These are phyloP conservation scores for Fusarium transvaalense DNA, from an alignment of 2,329 filamentous ascomycete species.

Conservation along the genomic window DNA sequence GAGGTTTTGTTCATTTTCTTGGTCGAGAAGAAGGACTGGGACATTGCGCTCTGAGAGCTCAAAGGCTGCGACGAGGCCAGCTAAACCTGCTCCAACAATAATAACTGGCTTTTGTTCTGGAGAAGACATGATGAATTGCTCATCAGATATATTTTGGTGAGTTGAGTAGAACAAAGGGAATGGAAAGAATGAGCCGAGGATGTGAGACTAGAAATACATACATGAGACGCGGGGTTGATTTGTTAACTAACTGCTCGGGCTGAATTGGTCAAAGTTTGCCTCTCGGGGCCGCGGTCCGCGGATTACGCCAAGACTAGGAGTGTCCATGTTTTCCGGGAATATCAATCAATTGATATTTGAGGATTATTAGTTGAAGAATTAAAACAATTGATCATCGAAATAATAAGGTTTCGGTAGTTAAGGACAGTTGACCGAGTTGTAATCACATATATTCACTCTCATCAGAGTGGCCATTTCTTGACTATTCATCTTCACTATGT, in stretches of 20 bases:
- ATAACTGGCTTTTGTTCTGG: constrained; percentile 58
- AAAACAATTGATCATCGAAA: background rate
- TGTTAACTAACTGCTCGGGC: background rate
- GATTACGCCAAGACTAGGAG: constrained; percentile 31
- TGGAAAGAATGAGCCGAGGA: constrained; percentile 11
- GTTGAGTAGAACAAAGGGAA: background rate
- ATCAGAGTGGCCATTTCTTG: background rate
- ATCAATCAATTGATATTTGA: background rate
- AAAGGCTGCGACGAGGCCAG: constrained; percentile 70
- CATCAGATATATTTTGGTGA: background rate
- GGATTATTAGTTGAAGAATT: background rate
- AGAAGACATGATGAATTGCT: constrained; percentile 20
- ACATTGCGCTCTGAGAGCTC: constrained; percentile 66
- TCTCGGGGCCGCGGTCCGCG: constrained; percentile 21
- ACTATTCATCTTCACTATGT: constrained; percentile 1
- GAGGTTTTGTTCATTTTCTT: constrained; percentile 67
- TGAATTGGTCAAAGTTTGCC: background rate
- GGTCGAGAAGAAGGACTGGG: constrained; percentile 67
- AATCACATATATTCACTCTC: background rate
- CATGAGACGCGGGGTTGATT: constrained; percentile 30
- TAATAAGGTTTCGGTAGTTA: background rate
- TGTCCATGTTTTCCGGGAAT: background rate
- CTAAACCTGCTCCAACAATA: constrained; percentile 68
- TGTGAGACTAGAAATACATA: background rate
- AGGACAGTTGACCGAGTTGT: no score